Percentiles rank a stretch among this genome's conserved stretches.
Conservation (phyloP, 73 alveolate species). For the Tetrahymena malaccensis region DNA sequence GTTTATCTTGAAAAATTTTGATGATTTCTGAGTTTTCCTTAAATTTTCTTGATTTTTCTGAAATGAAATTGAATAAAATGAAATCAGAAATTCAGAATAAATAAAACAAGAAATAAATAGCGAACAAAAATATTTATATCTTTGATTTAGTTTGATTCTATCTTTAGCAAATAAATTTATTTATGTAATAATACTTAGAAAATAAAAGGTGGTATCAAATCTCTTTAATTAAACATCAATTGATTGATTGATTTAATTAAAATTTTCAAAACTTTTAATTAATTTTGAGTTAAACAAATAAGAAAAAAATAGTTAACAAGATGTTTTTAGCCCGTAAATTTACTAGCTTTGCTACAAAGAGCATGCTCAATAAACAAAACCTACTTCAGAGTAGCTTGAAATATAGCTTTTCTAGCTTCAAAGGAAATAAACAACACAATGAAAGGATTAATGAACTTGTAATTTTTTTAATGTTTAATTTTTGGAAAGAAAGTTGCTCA, state of each 20-base stretch:
- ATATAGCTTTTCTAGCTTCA: neutral
- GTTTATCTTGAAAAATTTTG: neutral
- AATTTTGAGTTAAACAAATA: neutral
- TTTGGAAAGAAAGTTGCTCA: neutral
- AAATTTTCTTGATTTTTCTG: neutral
- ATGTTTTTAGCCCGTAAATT: neutral
- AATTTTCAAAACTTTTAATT: neutral
- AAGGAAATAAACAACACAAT: neutral
- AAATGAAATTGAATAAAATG: neutral
- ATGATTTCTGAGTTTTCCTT: neutral
- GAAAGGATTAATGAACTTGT: neutral
- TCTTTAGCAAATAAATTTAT: neutral
- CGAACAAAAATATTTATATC: neutral
- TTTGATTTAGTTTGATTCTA: neutral
- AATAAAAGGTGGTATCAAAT: neutral
- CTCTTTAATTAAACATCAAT: neutral
- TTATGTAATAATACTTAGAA: neutral
- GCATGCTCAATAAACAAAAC: neutral
- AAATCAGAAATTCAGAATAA: neutral
- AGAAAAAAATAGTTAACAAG: neutral
- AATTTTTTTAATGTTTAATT: neutral
- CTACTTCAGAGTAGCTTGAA: neutral
- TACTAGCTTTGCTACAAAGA: neutral
- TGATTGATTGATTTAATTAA: neutral
- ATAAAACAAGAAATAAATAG: neutral